Conservation (phyloP, 768 basidiomycete genomes). For the Leccinum obscurum region DNA sequence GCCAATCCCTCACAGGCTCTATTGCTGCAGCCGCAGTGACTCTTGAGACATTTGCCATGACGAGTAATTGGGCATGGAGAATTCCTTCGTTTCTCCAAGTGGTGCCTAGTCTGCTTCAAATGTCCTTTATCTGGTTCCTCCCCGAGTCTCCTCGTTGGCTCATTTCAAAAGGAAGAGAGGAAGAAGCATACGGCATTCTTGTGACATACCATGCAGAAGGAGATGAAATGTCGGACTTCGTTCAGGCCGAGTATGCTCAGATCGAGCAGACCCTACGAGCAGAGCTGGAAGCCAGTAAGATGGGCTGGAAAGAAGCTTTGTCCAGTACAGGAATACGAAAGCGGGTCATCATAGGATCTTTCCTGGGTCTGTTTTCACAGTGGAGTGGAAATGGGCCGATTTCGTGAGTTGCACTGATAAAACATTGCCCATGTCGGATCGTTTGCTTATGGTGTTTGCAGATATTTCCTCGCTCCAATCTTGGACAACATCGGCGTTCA, state of each 20-base stretch:
- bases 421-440: no score
- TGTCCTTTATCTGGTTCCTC: conserved; percentile 55
- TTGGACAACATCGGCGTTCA: conserved; percentile 23
- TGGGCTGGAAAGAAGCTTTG: background rate
- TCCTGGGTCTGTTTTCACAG: conserved; percentile 17
- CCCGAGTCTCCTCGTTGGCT: conserved; percentile 71
- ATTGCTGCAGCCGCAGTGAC: conserved; percentile 50
- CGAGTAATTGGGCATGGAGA: conserved; percentile 65
- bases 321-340: conserved; percentile 18
- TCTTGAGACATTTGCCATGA: conserved; percentile 62
- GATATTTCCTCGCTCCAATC: conserved; percentile 12
- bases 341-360: conserved; percentile 12
- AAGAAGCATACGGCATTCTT: conserved; percentile 49
- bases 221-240: background rate
- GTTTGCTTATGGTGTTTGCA: conserved; percentile 1
- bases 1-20: conserved; percentile 13
- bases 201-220: conserved; percentile 33
- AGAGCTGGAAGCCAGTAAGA: conserved; percentile 5
- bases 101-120: conserved; percentile 52
- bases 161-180: conserved; percentile 51
- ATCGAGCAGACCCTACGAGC: conserved; percentile 22
- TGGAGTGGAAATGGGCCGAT: conserved; percentile 17
- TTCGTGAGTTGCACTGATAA: background rate
- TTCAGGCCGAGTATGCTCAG: background rate
- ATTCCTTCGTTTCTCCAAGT: conserved; percentile 62